Evolutionary conservation across 2,329 filamentous ascomycete species (phyloP), one percentile per base, ranked within the genome.

Genomic region (Pseudofabraea citricarpa): DNA sequence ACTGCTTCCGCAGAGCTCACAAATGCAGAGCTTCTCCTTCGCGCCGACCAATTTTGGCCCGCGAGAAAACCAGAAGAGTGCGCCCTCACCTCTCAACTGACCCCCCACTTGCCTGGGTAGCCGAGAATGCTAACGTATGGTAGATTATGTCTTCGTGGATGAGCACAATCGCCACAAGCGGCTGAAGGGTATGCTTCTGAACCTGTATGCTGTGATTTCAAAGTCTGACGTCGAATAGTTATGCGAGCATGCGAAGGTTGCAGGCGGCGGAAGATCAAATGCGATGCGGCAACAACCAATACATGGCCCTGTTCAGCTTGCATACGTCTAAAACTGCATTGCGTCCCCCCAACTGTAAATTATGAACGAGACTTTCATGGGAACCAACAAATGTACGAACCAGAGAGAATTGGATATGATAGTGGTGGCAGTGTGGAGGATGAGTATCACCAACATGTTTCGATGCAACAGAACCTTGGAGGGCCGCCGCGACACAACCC

Each of bases 81-180:
- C 74, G 83, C 43, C 13, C 32, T 19, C 8, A 6, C 15, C 21
- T 15, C 13, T 35, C n/a, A n/a, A n/a, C n/a, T n/a, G n/a, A n/a
- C 23, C 29, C 16, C 22, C 35, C 21, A 19, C 32, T 3, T 4
- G 5, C 22, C 24, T 26, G 29, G 6, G n/a, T 20, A 41, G 21
- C 35, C 22, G 13, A 15, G 27, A 39, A 16, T 40, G 48, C 64
- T 69, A 55, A 70, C 55, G 45, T 51, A 15, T 43, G 50, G 42
- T 61, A 95, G 90, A 96, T 65, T 97, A 96, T 86, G 93, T 97
- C 58, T 97, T 97, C 62, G 93, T 97, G 45, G 91, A 97, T 66
- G 91, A 97, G 66, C 93, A 97, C 67, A 97, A 97, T 71, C 85
- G 93, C 52, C 93, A 97, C 68, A 97, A 97, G 69, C 81, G 91